These are phyloP conservation scores for Alternaria arbusti DNA, from an alignment of 2,329 filamentous ascomycete species.

Conservation along the genomic window DNA sequence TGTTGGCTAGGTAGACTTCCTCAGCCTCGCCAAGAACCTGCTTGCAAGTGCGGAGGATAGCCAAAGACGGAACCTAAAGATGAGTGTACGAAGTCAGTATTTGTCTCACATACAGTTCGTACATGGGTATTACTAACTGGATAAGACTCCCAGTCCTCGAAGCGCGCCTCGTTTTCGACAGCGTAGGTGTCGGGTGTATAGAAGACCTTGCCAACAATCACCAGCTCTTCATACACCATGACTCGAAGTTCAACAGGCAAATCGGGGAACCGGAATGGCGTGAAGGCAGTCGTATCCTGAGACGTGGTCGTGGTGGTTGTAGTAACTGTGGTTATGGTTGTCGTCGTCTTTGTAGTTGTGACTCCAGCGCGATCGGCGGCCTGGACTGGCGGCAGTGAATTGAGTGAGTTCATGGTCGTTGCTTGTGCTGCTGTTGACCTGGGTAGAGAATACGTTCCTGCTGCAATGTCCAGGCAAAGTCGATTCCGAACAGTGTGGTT, in stretches of 20 bases:
- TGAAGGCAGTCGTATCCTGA: background rate
- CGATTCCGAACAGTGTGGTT: too few relatives aligned
- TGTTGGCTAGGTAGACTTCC: background rate
- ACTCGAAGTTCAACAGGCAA: background rate
- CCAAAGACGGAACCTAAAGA: background rate
- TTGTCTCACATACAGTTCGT: too few relatives aligned
- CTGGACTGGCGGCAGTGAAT: too few relatives aligned
- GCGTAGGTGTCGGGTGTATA: background rate
- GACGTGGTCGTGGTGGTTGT: background rate
- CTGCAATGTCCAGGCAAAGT: too few relatives aligned
- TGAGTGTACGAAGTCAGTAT: too few relatives aligned
- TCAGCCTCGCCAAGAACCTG: background rate
- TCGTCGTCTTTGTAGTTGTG: too few relatives aligned
- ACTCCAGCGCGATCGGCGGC: too few relatives aligned
- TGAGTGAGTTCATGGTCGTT: too few relatives aligned
- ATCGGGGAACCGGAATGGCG: background rate
- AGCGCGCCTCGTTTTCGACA: background rate
- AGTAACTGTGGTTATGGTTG: background rate
- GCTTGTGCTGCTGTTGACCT: too few relatives aligned
- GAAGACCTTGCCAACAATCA: background rate
- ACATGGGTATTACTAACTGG: background rate
- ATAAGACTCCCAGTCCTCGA: background rate
- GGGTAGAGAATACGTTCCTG: too few relatives aligned
- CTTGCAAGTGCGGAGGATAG: background rate
- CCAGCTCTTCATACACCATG: background rate